Evolutionary conservation across 768 basidiomycete species (phyloP).

Genomic region (Russula brevipes): DNA sequence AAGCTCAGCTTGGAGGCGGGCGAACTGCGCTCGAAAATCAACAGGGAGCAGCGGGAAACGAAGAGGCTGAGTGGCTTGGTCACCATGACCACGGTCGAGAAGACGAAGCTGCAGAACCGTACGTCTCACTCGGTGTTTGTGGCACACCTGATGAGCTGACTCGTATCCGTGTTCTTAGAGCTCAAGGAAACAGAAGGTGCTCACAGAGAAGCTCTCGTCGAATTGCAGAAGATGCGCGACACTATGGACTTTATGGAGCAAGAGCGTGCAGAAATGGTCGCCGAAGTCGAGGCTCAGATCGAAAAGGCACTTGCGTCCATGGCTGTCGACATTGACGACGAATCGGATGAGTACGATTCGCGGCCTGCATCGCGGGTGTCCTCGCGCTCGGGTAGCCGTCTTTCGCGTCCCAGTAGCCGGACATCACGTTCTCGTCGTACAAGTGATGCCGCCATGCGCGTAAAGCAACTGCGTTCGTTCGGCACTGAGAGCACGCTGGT

Average conservation of each 20-base stretch:
- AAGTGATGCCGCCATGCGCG: constrained; percentile 52
- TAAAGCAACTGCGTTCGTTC: constrained; percentile 57
- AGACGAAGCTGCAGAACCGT: constrained; percentile 74
- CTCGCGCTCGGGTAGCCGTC: constrained; percentile 17
- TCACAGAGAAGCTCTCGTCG: constrained; percentile 72
- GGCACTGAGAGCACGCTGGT: constrained; percentile 78
- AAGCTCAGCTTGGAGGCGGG: constrained; percentile 81
- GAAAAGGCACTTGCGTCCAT: constrained; percentile 81
- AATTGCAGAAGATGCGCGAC: constrained; percentile 77
- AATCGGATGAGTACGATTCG: constrained; percentile 66
- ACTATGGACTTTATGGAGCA: constrained; percentile 85
- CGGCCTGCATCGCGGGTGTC: constrained; percentile 38
- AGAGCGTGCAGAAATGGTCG: constrained; percentile 84
- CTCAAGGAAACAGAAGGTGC: constrained; percentile 76
- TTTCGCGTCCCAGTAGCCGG: constrained; percentile 43
- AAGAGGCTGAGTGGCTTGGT: constrained; percentile 77
- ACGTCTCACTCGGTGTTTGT: constrained; percentile 32
- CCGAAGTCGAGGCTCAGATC: constrained; percentile 90
- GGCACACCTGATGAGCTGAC: neutral
- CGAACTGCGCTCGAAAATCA: constrained; percentile 81
- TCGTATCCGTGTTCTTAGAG: constrained; percentile 41
- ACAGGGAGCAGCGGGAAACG: constrained; percentile 86
- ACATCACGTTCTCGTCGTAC: constrained; percentile 52
- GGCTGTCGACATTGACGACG: constrained; percentile 70
- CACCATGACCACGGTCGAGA: constrained; percentile 71